Evolutionary conservation across 176 grass and related monocot genomes (phyloP), one percentile per base, ranked within the genome.

Genomic region (Oryza meridionalis): DNA sequence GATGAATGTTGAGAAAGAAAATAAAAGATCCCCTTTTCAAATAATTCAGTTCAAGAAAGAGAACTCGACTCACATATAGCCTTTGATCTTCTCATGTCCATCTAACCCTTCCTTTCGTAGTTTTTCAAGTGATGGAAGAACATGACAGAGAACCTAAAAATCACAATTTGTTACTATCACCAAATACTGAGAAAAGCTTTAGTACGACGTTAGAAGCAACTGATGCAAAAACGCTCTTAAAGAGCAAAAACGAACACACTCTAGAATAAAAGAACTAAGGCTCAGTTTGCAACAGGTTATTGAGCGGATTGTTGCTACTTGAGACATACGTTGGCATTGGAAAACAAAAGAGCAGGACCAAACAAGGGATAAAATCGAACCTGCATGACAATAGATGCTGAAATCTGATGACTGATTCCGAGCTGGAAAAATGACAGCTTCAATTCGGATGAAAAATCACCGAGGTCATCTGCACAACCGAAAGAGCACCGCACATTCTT

Each of bases 371-470:
- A 49, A 59, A 65, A 85, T 29, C 24, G 6, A 83, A 99, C 96
- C 93, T 99, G 96, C 85, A 99, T 96, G n/a, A 96, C 83, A 32
- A 99, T 92, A 21, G 93, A 96, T 69, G 96, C 96, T 26, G 93
- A 94, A 88, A 99, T 99, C 74, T 92, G 91, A 77, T 93, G 96
- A 79, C 96, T 93, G 75, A 98, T 93, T 82, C 93, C 96, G 73
- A 99, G 96, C 86, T 99, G 93, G 77, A 99, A 96, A 72, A 99
- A 67, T 6, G 96, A 98, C n/a, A 98, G 81, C 80, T 99, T 99
- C 83, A 99, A 63, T 67, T 94, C 91, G 72, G 93, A 85, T 42
- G 83, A 84, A 76, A 99, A 92, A 77, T 99, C 91, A 66, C 88
- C 91, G 61, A 99, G 88, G 75, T 92, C 90, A 81, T 92, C 96